These are phyloP conservation scores for Nannochloris sp. DNA, from an alignment of 139 green algal genomes.

Conservation along the genomic window DNA sequence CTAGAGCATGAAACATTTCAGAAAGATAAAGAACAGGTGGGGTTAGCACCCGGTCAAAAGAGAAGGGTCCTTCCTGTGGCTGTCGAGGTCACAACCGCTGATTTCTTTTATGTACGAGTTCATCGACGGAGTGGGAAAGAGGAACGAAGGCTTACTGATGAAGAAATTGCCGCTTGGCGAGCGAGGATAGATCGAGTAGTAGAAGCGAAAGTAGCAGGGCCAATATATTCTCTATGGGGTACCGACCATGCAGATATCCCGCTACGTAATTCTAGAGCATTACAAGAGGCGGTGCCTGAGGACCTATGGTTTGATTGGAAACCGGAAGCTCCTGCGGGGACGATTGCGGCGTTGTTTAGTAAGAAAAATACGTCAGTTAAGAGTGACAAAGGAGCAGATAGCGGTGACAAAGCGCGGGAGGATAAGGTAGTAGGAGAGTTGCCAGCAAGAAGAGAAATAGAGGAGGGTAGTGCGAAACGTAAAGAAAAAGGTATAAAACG, in stretches of 20 bases:
- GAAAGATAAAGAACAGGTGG: slow-evolving; percentile 18
- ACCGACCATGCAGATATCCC: slow-evolving; percentile 32
- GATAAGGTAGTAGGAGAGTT: too few species aligned
- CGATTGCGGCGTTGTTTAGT: too few species aligned
- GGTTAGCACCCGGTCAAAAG: slow-evolving; percentile 9
- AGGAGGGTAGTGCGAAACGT: too few species aligned
- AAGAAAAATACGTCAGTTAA: too few species aligned
- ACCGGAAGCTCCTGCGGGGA: too few species aligned
- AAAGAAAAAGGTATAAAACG: too few species aligned
- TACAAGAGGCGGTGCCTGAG: too few species aligned
- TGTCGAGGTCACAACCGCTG: slow-evolving; percentile 22
- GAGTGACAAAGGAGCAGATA: too few species aligned
- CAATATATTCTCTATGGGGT: slow-evolving; percentile 32
- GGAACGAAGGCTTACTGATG: slow-evolving; percentile 17
- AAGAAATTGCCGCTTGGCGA: slow-evolving; percentile 27
- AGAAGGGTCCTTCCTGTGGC: slow-evolving; percentile 26
- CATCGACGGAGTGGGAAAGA: slow-evolving; percentile 32
- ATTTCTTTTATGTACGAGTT: slow-evolving; percentile 28
- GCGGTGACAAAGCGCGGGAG: too few species aligned
- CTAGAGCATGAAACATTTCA: slow-evolving; percentile 38
- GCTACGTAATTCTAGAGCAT: slow-evolving; percentile 13
- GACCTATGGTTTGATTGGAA: too few species aligned
- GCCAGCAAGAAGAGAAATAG: too few species aligned
- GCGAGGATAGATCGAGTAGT: slow-evolving; percentile 7
- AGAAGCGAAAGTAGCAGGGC: slow-evolving; percentile 11